A percentile compares a stretch with the other conserved stretches of the same genome.
These are phyloP conservation scores for Bathelium albidoporum DNA, from an alignment of 495 filamentous ascomycete genomes.

Conservation along the genomic window DNA sequence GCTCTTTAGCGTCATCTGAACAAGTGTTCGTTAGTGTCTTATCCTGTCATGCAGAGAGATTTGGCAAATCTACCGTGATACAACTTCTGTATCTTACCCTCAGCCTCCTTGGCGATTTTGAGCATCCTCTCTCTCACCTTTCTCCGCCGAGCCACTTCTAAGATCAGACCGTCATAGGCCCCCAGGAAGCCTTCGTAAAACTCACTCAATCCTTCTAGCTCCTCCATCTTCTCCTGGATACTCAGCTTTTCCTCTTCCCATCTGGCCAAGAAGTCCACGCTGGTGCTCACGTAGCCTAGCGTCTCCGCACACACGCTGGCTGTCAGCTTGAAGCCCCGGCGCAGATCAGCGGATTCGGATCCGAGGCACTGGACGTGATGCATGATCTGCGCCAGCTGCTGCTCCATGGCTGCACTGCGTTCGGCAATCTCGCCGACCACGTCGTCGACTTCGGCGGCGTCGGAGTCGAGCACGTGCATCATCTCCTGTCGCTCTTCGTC, in stretches of 20 bases:
- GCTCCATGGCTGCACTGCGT: conserved; percentile 66
- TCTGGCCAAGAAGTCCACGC: conserved; percentile 56
- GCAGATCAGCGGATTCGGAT: conserved; percentile 36
- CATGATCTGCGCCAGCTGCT: conserved; percentile 45
- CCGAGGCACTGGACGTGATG: conserved; percentile 48
- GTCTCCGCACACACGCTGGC: conserved; percentile 56
- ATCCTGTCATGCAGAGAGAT: no score
- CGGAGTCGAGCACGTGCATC: conserved; percentile 69
- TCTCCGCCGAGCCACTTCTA: conserved; percentile 69
- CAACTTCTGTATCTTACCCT: conserved; percentile 63
- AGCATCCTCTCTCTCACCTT: conserved; percentile 61
- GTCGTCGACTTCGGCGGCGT: conserved; percentile 80
- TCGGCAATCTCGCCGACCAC: conserved; percentile 77
- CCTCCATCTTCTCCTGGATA: conserved; percentile 55
- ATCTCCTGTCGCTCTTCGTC: conserved; percentile 72
- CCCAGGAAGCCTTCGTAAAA: conserved; percentile 78
- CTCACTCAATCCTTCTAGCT: conserved; percentile 59
- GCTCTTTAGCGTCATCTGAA: conserved; percentile 52
- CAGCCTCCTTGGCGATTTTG: conserved; percentile 62
- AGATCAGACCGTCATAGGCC: conserved; percentile 71
- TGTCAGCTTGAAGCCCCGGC: conserved; percentile 53
- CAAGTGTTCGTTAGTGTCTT: neutral
- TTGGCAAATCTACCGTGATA: conserved; percentile 38
- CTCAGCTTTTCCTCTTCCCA: conserved; percentile 66
- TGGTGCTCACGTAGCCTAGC: conserved; percentile 56